Base-by-base conservation (phyloP, 805 yeast species). In the Nakazawaea pomicola region DNA sequence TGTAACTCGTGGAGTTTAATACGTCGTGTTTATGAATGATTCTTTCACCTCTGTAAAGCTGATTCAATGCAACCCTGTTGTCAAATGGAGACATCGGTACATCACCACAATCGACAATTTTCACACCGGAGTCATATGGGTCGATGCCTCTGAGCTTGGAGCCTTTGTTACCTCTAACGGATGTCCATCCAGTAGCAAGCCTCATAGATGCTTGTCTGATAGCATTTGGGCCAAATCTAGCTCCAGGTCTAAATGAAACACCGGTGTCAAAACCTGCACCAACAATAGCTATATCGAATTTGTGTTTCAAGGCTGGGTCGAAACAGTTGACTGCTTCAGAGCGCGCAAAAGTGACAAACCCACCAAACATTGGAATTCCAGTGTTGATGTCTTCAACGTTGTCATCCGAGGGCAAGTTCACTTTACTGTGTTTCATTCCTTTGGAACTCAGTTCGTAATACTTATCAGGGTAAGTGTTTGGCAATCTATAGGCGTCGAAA, bases 231-330 rank as follows among this genome's bases (percentile, higher is more conserved):
- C 81, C 82, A 54, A 76, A 76, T 27, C 81, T 54, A 4, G 81
- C 78, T 3, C 81, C 81, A 0, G 80, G 79, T 14, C 76, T 55
- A 50, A 62, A 76, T 0, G 78, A 68, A 1, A 70, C 74, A 1
- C 80, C 78, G 0, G 79, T 71, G 49, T 76, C 82, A 45, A 74
- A 76, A 0, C 80, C 80, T 1, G 80, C 79, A 2, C 80, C 80
- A 10, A 75, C 70, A 20, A 76, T 68, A 3, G 80, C 81, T 31
- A 76, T 68, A 49, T 76, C 82, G 11, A 59, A 48, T 19, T 49
- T 45, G 12, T 47, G 16, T 3, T 43, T 44, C 4, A 18, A 17
- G 2, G 29, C 21, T 15, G 68, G 66, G 39, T 65, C 62, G 49
- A 68, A 72, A 52, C 80, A 74, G 48, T 68, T 63, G 46, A 64